Evolutionary conservation across 2,329 filamentous ascomycete genomes (phyloP).

Genomic region (Cladosporium sp.): DNA sequence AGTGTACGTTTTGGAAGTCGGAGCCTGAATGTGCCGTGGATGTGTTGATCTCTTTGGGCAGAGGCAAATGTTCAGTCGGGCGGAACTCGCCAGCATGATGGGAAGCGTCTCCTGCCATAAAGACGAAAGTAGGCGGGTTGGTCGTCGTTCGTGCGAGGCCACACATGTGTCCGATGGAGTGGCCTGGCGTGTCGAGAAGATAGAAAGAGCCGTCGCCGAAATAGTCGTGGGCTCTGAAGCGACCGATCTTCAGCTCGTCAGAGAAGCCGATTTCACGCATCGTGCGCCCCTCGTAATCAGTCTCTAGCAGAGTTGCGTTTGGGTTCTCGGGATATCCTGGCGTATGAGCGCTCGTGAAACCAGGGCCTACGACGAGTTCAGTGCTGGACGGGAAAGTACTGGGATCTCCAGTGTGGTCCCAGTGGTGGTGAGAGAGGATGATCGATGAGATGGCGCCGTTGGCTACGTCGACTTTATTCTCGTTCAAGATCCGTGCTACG

Average conservation of each 20-base stretch:
- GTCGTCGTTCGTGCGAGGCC: constrained; percentile 50
- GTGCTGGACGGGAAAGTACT: constrained; percentile 47
- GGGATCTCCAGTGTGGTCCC: constrained; percentile 46
- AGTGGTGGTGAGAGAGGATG: constrained; percentile 41
- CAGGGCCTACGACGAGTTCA: constrained; percentile 51
- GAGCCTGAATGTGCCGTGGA: constrained; percentile 37
- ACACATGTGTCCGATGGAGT: constrained; percentile 54
- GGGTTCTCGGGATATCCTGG: constrained; percentile 50
- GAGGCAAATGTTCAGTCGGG: constrained; percentile 45
- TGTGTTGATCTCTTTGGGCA: constrained; percentile 44
- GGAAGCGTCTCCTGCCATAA: constrained; percentile 54
- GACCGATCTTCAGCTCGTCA: constrained; percentile 47
- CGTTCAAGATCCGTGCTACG: constrained; percentile 45
- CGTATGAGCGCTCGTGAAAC: constrained; percentile 45
- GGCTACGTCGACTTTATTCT: constrained; percentile 43
- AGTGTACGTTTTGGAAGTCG: constrained; percentile 45
- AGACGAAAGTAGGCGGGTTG: constrained; percentile 46
- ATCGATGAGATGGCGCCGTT: constrained; percentile 38
- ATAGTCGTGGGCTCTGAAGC: constrained; percentile 54
- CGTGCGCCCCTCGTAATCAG: constrained; percentile 44
- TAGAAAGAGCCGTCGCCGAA: constrained; percentile 61
- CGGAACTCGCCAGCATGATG: constrained; percentile 42
- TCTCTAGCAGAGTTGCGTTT: constrained; percentile 44
- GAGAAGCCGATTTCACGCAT: constrained; percentile 41
- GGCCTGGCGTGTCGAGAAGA: constrained; percentile 56